A percentile compares a stretch with the other conserved stretches of the same genome.
phyloP scores from a whole-genome alignment of 352 stramenopile species.

The Globisporangium cystogenes region DNA sequence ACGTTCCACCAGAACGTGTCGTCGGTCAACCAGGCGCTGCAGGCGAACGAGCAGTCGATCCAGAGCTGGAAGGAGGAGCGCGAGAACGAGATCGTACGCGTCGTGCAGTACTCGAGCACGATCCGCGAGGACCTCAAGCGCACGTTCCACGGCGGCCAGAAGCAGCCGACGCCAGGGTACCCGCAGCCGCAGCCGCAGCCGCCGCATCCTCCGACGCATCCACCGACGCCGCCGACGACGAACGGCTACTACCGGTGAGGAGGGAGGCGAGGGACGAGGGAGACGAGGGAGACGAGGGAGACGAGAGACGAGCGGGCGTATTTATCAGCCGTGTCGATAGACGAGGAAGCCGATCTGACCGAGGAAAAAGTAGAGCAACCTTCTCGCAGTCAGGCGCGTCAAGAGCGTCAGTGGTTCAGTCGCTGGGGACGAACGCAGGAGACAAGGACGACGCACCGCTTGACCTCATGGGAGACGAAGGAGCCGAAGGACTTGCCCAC shows the following conservation, averaged over 20 bases:
- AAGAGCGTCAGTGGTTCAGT: too few relatives aligned
- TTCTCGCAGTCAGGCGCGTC: constrained; percentile 15
- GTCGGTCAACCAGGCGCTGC: constrained; percentile 36
- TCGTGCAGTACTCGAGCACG: constrained; percentile 57
- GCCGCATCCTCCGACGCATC: not conserved
- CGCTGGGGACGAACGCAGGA: not conserved
- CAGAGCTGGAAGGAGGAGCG: constrained; percentile 37
- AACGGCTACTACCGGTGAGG: not conserved
- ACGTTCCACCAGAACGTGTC: constrained; percentile 40
- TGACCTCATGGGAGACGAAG: constrained; percentile 82
- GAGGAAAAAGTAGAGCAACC: constrained; percentile 82
- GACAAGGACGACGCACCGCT: constrained; percentile 40
- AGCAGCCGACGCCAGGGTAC: constrained; percentile 10
- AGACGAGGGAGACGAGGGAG: not conserved
- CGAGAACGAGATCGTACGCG: constrained; percentile 59
- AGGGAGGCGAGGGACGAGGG: not conserved
- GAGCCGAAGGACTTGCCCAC: constrained; percentile 84
- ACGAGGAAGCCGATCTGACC: constrained; percentile 78
- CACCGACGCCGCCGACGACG: too few relatives aligned
- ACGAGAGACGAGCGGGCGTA: not conserved
- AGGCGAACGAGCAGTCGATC: constrained; percentile 34
- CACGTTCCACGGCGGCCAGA: constrained; percentile 23
- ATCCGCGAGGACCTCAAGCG: constrained; percentile 56
- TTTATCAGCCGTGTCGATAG: constrained; percentile 42
- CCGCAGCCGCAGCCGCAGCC: not conserved